These are phyloP conservation scores for Phytophthora megakarya DNA, from an alignment of 352 stramenopile genomes.

Conservation along the genomic window DNA sequence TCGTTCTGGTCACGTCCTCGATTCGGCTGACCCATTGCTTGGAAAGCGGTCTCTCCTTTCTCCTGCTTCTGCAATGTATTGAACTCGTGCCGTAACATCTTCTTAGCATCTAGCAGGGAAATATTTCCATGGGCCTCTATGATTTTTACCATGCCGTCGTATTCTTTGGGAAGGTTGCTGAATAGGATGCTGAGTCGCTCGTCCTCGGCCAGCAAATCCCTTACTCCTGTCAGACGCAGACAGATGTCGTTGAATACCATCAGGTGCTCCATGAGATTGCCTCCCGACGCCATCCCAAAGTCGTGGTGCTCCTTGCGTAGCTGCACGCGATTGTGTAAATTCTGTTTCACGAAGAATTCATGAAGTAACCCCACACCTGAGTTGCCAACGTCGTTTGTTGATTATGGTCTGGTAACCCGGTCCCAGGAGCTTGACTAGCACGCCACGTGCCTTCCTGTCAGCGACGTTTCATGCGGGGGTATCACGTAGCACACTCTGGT, in stretches of 20 bases:
- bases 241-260: constrained; percentile 31
- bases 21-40: not conserved
- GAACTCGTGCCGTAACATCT: constrained; percentile 26
- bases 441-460: constrained; percentile 20
- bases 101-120: constrained; percentile 21
- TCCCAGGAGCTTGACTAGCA: constrained; percentile 18
- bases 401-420: constrained; percentile 23
- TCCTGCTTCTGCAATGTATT: constrained; percentile 12
- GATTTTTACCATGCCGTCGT: constrained; percentile 28
- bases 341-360: constrained; percentile 22
- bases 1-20: not conserved
- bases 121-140: constrained; percentile 13
- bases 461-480: constrained; percentile 25
- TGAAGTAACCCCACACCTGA: constrained; percentile 14
- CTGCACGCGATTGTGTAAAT: constrained; percentile 4
- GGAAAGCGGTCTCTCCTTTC: constrained; percentile 12
- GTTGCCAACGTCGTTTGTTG: not conserved
- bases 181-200: constrained; percentile 25
- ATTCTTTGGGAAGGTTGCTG: constrained; percentile 15
- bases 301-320: constrained; percentile 19
- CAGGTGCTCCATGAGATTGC: constrained; percentile 22
- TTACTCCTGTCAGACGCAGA: constrained; percentile 11
- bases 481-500: not conserved
- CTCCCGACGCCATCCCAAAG: not conserved
- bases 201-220: constrained; percentile 16